Evolutionary conservation across 2,329 filamentous ascomycete species (phyloP), one percentile per base, ranked within the genome.

Genomic region (Camptophora hylomeconis): DNA sequence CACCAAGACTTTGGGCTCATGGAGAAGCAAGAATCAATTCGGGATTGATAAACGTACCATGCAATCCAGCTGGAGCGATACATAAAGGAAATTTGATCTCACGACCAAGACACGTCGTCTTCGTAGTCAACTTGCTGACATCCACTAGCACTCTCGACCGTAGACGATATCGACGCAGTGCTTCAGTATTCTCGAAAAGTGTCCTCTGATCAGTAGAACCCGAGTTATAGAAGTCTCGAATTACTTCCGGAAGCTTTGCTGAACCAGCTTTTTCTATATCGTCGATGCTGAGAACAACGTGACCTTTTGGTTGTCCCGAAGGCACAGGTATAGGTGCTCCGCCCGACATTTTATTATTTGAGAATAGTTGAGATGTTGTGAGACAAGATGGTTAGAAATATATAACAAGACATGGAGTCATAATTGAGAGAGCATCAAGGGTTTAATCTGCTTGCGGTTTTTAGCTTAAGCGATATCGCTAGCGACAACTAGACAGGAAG

Each of bases 21-120:
- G n/a, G n/a, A n/a, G n/a, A n/a, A n/a, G n/a, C n/a, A n/a, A n/a
- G n/a, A n/a, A n/a, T n/a, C n/a, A n/a, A n/a, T n/a, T n/a, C n/a
- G n/a, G n/a, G n/a, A n/a, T n/a, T n/a, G n/a, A n/a, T n/a, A n/a
- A n/a, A n/a, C n/a, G n/a, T n/a, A n/a, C n/a, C n/a, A n/a, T 67
- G 63, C 49, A 65, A 57, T 2, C 60, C 64, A 1, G 61, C 56
- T 0, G 64, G 64, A 0, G 58, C 56, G 7, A 68, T 53, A 12
- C 60, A 57, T 2, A 70, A 42, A 0, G 65, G 65, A 3, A 67
- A 52, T 3, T 49, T 42, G 35, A 60, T 53, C 41, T 41, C 51
- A 30, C 45, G 47, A 3, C 57, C 58, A 9, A 63, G 53, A 7
- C 63, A 46, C 0, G 44, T 50, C 1, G 54, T 58, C 1, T 47